These are phyloP conservation scores for Handroanthus guayacan DNA, from an alignment of 257 asterid genomes.

Conservation along the genomic window DNA sequence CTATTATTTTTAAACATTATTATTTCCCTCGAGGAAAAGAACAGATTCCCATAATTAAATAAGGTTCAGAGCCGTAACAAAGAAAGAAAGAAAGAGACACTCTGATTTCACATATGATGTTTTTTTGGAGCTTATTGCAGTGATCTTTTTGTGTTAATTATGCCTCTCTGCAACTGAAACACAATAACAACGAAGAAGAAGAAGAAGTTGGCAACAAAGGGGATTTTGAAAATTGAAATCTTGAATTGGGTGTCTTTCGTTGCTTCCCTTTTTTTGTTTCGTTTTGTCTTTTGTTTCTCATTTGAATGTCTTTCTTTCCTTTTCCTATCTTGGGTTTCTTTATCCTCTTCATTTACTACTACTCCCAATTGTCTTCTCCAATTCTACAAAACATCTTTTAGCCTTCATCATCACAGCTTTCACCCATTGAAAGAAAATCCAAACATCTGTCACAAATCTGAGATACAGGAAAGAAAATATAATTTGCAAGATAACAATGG, in stretches of 20 bases:
- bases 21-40: not conserved
- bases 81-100: conserved; percentile 34
- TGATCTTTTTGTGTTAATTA: conserved; percentile 36
- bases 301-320: conserved; percentile 8
- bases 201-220: not conserved
- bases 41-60: conserved; percentile 40
- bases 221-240: not conserved
- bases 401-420: conserved; percentile 32
- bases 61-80: conserved; percentile 20
- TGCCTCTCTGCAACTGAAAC: conserved; percentile 30
- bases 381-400: conserved; percentile 30
- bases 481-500: conserved; percentile 51
- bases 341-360: not conserved
- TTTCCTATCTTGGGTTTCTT: conserved; percentile 25
- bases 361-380: conserved; percentile 28
- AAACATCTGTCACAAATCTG: conserved; percentile 1
- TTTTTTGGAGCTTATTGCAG: conserved; percentile 51
- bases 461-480: not conserved
- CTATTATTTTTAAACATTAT: not conserved
- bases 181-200: conserved; percentile 2
- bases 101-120: conserved; percentile 46
- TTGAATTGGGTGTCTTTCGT: not conserved
- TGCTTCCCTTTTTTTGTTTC: conserved; percentile 17
- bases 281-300: conserved; percentile 20
- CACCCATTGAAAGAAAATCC: not conserved